Evolutionary conservation across 257 asterid genomes (phyloP).

Genomic region (Salvia rosmarinus): DNA sequence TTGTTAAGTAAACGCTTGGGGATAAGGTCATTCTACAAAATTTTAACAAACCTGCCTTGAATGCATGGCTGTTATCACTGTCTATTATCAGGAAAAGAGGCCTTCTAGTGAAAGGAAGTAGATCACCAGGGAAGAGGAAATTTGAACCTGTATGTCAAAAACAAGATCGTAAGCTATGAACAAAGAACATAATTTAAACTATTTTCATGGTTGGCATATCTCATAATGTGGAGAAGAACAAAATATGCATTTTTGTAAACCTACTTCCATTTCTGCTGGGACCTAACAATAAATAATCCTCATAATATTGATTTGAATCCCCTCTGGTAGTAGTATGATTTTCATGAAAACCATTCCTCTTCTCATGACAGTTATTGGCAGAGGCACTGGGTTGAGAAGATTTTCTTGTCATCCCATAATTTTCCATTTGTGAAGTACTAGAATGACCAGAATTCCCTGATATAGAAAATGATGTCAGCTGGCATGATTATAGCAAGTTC

Average conservation of each 20-base stretch:
- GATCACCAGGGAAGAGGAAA: slow-evolving; percentile 86
- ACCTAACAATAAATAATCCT: slow-evolving; percentile 69
- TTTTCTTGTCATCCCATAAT: slow-evolving; percentile 59
- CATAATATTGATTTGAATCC: slow-evolving; percentile 54
- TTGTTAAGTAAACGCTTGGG: slow-evolving; percentile 25
- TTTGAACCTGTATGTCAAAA: slow-evolving; percentile 66
- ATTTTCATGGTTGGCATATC: slow-evolving; percentile 28
- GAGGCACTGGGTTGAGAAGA: slow-evolving; percentile 41
- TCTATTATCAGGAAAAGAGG: slow-evolving; percentile 89
- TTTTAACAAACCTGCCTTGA: slow-evolving; percentile 99
- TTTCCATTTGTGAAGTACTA: slow-evolving; percentile 53
- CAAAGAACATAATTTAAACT: slow-evolving; percentile 24
- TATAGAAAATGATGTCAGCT: slow-evolving; percentile 37
- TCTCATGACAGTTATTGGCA: slow-evolving; percentile 50
- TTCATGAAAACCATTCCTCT: slow-evolving; percentile 50
- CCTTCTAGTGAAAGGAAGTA: slow-evolving; percentile 90
- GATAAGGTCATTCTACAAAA: slow-evolving; percentile 49
- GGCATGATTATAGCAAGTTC: slow-evolving; percentile 30
- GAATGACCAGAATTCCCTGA: slow-evolving; percentile 57
- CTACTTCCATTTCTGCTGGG: slow-evolving; percentile 85
- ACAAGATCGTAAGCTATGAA: slow-evolving; percentile 29
- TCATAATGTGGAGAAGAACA: slow-evolving; percentile 18
- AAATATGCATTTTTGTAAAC: slow-evolving; percentile 12
- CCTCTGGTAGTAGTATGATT: slow-evolving; percentile 55
- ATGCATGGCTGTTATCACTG: slow-evolving; percentile 93